Base-by-base conservation (phyloP, 1,284 basidiomycete species). In the Cutaneotrichosporon daszewskae region DNA sequence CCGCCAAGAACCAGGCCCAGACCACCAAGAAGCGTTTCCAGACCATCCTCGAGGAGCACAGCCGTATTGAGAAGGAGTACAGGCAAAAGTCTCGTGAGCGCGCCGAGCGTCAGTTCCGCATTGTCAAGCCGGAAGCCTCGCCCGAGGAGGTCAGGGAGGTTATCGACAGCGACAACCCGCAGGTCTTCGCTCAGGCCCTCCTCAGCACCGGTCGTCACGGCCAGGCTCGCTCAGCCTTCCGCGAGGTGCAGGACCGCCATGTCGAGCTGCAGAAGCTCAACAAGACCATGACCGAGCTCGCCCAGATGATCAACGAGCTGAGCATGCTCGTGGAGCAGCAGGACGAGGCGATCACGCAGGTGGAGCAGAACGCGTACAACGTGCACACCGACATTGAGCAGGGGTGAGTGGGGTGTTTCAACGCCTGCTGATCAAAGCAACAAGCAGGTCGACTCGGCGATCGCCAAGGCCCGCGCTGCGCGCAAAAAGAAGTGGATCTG, bases 41-140 rank as follows among this genome's bases (percentile, higher is more conserved):
- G 52, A 64, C 68, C 38, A 64, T 74, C 25, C 68, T 78, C 35
- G 69, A 77, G 53, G 70, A 76, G 53, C 77, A 79, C 62, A 90
- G 96, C 73, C 80, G 81, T 31, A 88, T 95, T 19, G 95, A 99
- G 74, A 85, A 91, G 71, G 83, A 88, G 64, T 89, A 87, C 69
- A 83, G 94, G 47, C 79, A 84, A 56, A 92, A 88, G 75, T 91
- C 95, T 73, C 89, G 89, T 72, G 87, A 92, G 68, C 79, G 91
- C 34, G 83, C 94, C 75, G 92, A 94, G 74, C 80, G 95, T 53
- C 95, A 98, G 74, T 94, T 85, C 76, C 89, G 84, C 74, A 98
- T 98, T 58, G 88, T 92, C 45, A 94, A 95, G 74, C 89, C 89
- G 7, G 82, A 91, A 60, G 90, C 90, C 3, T 84, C 87, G 13